These are phyloP conservation scores for Vitis riparia DNA, from an alignment of 164 flowering plant species.

Conservation along the genomic window DNA sequence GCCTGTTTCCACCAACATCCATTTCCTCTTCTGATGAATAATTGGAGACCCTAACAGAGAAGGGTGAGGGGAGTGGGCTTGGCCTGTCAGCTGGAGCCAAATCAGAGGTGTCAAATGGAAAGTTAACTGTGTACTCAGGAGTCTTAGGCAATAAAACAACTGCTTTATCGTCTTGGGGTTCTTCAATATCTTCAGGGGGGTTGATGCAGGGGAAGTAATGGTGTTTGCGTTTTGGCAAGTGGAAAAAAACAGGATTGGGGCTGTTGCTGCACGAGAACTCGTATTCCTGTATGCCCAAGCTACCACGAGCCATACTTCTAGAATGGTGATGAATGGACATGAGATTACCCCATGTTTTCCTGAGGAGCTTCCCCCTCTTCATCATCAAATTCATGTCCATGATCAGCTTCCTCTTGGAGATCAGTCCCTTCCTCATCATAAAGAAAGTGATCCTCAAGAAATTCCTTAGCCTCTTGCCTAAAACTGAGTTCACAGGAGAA, in stretches of 20 bases:
- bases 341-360: slow-evolving; percentile 34
- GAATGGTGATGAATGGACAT: slow-evolving; percentile 28
- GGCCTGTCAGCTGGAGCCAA: slow-evolving; percentile 26
- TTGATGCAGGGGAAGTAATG: slow-evolving; percentile 57
- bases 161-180: slow-evolving; percentile 8
- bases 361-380: slow-evolving; percentile 49
- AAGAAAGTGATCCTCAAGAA: slow-evolving; percentile 42
- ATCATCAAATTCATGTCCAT: slow-evolving; percentile 53
- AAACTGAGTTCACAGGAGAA: slow-evolving; percentile 21
- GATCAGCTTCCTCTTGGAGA: slow-evolving; percentile 49
- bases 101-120: slow-evolving; percentile 17
- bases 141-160: slow-evolving; percentile 37
- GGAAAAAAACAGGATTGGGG: slow-evolving; percentile 58
- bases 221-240: slow-evolving; percentile 39
- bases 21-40: slow-evolving; percentile 41
- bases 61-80: slow-evolving; percentile 37
- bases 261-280: slow-evolving; percentile 67
- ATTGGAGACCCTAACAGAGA: slow-evolving; percentile 33
- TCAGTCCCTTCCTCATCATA: slow-evolving; percentile 53
- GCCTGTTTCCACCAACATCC: slow-evolving; percentile 7
- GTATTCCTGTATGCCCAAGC: slow-evolving; percentile 43
- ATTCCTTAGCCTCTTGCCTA: slow-evolving; percentile 54
- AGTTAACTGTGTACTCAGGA: slow-evolving; percentile 33
- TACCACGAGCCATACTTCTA: slow-evolving; percentile 17
- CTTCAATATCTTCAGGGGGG: slow-evolving; percentile 23